Conservation (phyloP, 371 early-diverging fungal genomes). For the Mucor irregularis region DNA sequence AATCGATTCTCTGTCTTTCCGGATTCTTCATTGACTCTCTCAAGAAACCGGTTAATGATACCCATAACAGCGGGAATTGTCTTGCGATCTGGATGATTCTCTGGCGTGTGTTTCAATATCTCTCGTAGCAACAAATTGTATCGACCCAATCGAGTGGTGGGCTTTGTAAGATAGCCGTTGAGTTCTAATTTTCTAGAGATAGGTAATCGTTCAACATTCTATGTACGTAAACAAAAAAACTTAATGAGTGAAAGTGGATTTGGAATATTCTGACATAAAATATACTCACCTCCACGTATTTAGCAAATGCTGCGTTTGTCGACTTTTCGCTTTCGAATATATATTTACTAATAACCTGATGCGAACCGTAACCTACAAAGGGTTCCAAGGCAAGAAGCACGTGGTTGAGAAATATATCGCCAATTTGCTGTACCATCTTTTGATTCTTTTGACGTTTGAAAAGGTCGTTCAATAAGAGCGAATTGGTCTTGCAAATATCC, state of each 20-base stretch:
- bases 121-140: constrained; percentile 86
- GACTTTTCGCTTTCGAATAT: constrained; percentile 78
- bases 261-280: too few species aligned
- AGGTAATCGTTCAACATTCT: constrained; percentile 67
- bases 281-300: constrained; percentile 79
- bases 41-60: constrained; percentile 72
- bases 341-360: constrained; percentile 84
- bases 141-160: constrained; percentile 87
- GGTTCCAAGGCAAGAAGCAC: constrained; percentile 75
- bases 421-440: constrained; percentile 76
- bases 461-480: constrained; percentile 64
- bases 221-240: too few species aligned
- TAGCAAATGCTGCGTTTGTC: constrained; percentile 64
- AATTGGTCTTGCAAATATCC: constrained; percentile 72
- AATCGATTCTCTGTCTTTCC: constrained; percentile 78
- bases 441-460: constrained; percentile 70
- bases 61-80: constrained; percentile 63
- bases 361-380: constrained; percentile 88
- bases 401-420: constrained; percentile 81
- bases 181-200: constrained; percentile 81
- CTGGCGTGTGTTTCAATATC: constrained; percentile 83
- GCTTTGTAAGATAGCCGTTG: constrained; percentile 80
- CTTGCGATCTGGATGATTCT: constrained; percentile 77
- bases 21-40: constrained; percentile 78
- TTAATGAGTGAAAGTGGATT: too few species aligned